Evolutionary conservation across 352 stramenopile genomes (phyloP), one percentile per base, ranked within the genome.

Genomic region (Phytopythium delawarense): DNA sequence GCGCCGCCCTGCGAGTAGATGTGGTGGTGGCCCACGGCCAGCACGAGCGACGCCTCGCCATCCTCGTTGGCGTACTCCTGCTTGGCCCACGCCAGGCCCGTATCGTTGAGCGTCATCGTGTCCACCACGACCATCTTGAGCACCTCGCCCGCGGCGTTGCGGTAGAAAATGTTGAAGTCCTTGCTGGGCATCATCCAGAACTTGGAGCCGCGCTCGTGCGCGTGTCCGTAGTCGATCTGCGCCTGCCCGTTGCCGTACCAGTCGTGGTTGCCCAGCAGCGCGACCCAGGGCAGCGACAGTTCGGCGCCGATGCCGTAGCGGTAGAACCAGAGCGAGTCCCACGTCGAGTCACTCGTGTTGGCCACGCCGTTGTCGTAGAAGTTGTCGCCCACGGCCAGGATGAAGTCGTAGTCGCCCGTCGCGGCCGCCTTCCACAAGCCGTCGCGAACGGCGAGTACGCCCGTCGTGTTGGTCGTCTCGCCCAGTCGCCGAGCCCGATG

Each of bases 231-330:
- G 55, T 67, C 68, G 65, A 81, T 67, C 54, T 81, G 61, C 2
- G 74, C 61, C 44, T 71, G 45, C 20, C 51, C 60, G 57, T 75
- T 79, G 61, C 71, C 71, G 52, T 79, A 68, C 58, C 62, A 65
- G 61, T 81, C 74, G 59, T 81, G 70, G 66, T 79, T 79, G 51
- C 70, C 71, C 40, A 79, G 61, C 32, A 77, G 63, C 54, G 71
- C 37, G 65, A 79, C 52, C 74, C 74, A 81, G 30, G 71, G 68
- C 32, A 79, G 56, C 48, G 67, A 76, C 15, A 79, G 49, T 32
- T 72, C 64, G 8, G 62, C 59, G 57, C 67, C 69, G 42, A 80
- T 70, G n/a, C 54, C 46, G 57, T 60, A 81, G 40, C 70, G 70
- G 25, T 78, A 54, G 60, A 66, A 64, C 74, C 74, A 81, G 21